phyloP scores from a whole-genome alignment of 768 basidiomycete genomes.

The Tricholoma sp. region DNA sequence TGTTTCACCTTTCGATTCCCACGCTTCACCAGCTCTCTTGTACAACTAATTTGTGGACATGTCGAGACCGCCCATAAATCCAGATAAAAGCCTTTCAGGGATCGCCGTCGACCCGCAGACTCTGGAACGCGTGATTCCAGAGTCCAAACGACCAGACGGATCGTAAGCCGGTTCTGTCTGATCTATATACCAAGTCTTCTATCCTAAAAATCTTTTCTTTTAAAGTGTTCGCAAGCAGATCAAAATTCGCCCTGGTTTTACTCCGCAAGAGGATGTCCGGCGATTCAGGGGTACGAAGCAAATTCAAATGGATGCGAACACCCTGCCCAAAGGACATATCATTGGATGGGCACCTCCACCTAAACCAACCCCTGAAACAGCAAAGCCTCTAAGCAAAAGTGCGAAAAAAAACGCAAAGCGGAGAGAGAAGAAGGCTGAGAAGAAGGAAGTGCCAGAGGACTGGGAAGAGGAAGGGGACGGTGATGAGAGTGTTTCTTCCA shows the following conservation, averaged over 20 bases:
- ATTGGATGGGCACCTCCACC: conserved; percentile 74
- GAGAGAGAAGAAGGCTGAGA: conserved; percentile 61
- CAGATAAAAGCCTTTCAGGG: conserved; percentile 66
- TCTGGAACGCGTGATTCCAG: conserved; percentile 83
- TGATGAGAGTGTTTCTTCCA: conserved; percentile 7
- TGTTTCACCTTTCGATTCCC: conserved; percentile 7
- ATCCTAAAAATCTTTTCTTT: conserved; percentile 11
- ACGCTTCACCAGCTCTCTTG: conserved; percentile 2
- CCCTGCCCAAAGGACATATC: conserved; percentile 75
- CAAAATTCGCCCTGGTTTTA: conserved; percentile 89
- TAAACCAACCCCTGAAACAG: conserved; percentile 29
- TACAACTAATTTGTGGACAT: conserved; percentile 28
- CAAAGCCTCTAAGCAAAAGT: conserved; percentile 66
- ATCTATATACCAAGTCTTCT: conserved; percentile 6
- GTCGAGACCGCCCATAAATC: conserved; percentile 74
- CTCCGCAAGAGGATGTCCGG: conserved; percentile 90
- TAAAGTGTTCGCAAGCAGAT: conserved; percentile 78
- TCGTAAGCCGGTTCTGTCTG: conserved; percentile 46
- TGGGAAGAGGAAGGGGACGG: conserved; percentile 74
- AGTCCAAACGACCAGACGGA: conserved; percentile 79
- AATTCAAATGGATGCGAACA: conserved; percentile 58
- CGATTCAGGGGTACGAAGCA: conserved; percentile 79
- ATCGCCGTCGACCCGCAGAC: conserved; percentile 85
- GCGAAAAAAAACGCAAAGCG: conserved; percentile 80
- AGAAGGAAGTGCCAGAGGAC: conserved; percentile 65